Base-by-base conservation (phyloP, 2,329 filamentous ascomycete species). In the Apiospora marii region DNA sequence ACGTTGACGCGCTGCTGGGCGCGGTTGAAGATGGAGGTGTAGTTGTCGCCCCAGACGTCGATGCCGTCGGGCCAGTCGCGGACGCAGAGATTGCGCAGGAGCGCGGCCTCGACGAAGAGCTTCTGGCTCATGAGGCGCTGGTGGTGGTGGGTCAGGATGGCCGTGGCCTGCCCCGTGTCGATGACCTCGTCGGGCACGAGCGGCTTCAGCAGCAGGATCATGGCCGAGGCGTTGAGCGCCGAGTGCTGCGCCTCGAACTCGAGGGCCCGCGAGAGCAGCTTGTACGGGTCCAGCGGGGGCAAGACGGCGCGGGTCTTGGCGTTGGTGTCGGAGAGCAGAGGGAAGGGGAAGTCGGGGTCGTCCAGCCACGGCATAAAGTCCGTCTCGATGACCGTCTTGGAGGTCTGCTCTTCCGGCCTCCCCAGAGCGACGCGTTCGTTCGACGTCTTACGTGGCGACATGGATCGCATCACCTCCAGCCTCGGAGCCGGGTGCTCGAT, bases 81-180 rank as follows among this genome's bases (percentile, higher is more conserved):
- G 16, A 90, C 83, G 77, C 88, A 91, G 12, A 92, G 80, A 69
- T 92, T 92, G 2, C 90, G 88, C 22, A 92, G 82, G 0, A 91
- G 84, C 0, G 90, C 84, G 0, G 90, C 90, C 76, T 92, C 89
- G 30, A 88, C 83, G 76, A 91, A 92, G 48, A 91, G 84, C 34
- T 85, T 83, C 86, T 92, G 89, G 70, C 83, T 83, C 84, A 87
- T 89, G 1, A 92, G 86, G 0, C 90, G 88, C 6, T 83, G 81
- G 76, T 92, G 90, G 70, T 92, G 89, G 73, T 91, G 89, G 12
- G 87, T 84, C 1, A 92, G 80, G 37, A 92, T 86, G 16, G 88
- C 87, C 5, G 83, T 81, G 1, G 89, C 89, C 74, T 89, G 89
- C 73, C 88, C 82, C 14, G 82, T 77, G 75, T 91, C 89, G 48